Evolutionary conservation across 1,139 yeast genomes (phyloP).

Genomic region (Kodamaea plutei): DNA sequence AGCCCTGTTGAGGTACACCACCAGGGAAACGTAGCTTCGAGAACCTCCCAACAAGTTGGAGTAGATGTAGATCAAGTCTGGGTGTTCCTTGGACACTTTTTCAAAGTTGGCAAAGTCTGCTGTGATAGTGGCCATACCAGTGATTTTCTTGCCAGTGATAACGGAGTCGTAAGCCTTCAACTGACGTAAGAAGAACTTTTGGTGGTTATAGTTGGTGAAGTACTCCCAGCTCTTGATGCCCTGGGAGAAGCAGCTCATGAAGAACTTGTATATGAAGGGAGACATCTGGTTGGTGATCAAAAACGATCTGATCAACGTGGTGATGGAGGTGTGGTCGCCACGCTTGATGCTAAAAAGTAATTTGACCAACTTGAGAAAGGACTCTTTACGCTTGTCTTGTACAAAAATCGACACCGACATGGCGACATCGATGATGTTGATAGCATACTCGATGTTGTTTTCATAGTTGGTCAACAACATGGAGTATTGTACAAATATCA

Average conservation of each 20-base stretch:
- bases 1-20: constrained; percentile 61
- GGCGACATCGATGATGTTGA: constrained; percentile 68
- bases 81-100: constrained; percentile 46
- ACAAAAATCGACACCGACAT: constrained; percentile 72
- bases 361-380: constrained; percentile 58
- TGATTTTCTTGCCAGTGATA: constrained; percentile 45
- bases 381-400: constrained; percentile 53
- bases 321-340: constrained; percentile 46
- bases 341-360: constrained; percentile 58
- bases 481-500: constrained; percentile 74
- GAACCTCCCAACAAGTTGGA: constrained; percentile 80
- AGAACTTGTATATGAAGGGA: constrained; percentile 61
- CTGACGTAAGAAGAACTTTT: constrained; percentile 84
- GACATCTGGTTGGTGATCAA: constrained; percentile 72
- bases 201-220: constrained; percentile 77
- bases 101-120: constrained; percentile 23
- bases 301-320: constrained; percentile 55
- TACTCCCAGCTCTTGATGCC: constrained; percentile 55
- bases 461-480: constrained; percentile 62
- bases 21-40: constrained; percentile 74
- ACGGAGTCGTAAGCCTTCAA: constrained; percentile 82
- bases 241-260: constrained; percentile 63
- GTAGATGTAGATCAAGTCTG: constrained; percentile 71
- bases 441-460: constrained; percentile 58
- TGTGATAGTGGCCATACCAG: constrained; percentile 76